Evolutionary conservation across 2,329 filamentous ascomycete species (phyloP).

Genomic region (Eurotiales sp.): DNA sequence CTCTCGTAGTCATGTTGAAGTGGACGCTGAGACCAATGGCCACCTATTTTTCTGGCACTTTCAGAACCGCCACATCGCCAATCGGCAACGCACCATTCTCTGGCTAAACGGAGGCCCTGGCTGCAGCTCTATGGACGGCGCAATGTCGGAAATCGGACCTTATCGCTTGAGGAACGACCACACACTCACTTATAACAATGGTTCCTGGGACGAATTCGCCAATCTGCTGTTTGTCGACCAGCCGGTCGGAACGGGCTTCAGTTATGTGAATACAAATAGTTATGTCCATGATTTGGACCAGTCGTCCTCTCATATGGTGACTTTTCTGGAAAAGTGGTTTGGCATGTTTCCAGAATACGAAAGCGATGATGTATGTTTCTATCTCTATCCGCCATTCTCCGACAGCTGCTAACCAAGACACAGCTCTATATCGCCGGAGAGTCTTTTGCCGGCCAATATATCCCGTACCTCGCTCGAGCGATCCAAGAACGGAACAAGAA

Average conservation of each 20-base stretch:
- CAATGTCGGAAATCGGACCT: conserved; percentile 92
- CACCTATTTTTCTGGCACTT: conserved; percentile 99
- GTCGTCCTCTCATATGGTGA: conserved; percentile 85
- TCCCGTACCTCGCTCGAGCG: conserved; percentile 90
- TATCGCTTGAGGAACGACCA: conserved; percentile 76
- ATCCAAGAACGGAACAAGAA: conserved; percentile 83
- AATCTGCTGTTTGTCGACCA: conserved; percentile 97
- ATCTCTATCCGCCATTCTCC: neutral
- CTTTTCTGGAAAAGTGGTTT: conserved; percentile 91
- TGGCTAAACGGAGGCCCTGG: conserved; percentile 98
- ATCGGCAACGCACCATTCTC: conserved; percentile 83
- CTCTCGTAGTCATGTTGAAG: conserved; percentile 81
- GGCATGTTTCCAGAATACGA: conserved; percentile 85
- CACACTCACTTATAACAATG: conserved; percentile 75
- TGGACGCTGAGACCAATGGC: conserved; percentile 78
- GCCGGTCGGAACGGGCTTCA: conserved; percentile 93
- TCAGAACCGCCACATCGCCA: conserved; percentile 90
- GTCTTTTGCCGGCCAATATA: conserved; percentile 94
- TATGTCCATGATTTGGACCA: conserved; percentile 80
- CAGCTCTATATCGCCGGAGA: conserved; percentile 94
- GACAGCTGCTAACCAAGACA: neutral
- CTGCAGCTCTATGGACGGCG: conserved; percentile 95
- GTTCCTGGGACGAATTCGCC: conserved; percentile 98
- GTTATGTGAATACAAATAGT: conserved; percentile 86
- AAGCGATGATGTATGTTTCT: conserved; percentile 73